Percentiles rank a stretch among this genome's conserved stretches.
Evolutionary conservation across 148 eudicot species (phyloP).

Genomic region (Polygonum aviculare): DNA sequence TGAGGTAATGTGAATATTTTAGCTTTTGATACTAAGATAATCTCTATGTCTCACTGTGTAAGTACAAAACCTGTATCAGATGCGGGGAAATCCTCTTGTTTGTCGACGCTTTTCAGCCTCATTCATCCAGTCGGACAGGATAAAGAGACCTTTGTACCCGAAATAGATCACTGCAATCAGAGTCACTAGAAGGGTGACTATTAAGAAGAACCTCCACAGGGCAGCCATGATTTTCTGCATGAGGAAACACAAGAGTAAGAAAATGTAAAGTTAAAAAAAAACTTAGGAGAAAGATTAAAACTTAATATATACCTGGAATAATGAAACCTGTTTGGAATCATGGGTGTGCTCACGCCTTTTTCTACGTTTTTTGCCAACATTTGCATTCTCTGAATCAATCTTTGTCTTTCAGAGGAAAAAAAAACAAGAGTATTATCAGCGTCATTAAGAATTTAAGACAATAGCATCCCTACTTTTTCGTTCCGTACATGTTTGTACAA

Average conservation of each 20-base stretch:
- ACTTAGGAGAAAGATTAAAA: neutral
- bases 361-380: constrained; percentile 42
- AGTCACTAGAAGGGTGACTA: constrained; percentile 28
- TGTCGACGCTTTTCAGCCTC: constrained; percentile 54
- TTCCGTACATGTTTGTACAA: too few species aligned
- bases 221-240: constrained; percentile 44
- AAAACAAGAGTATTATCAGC: neutral
- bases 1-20: neutral
- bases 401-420: constrained; percentile 24
- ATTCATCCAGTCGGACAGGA: constrained; percentile 85
- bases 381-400: constrained; percentile 38
- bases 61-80: constrained; percentile 13
- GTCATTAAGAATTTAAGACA: too few species aligned
- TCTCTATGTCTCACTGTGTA: neutral
- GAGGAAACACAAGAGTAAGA: constrained; percentile 4
- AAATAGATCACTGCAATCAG: constrained; percentile 37
- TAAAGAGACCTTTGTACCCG: constrained; percentile 70
- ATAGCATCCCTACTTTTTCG: too few species aligned
- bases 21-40: neutral
- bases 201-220: constrained; percentile 29
- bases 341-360: constrained; percentile 48
- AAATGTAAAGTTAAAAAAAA: neutral
- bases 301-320: constrained; percentile 40
- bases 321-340: constrained; percentile 42
- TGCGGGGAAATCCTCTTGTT: constrained; percentile 33